phyloP scores from a whole-genome alignment of 768 basidiomycete genomes.

The Postia placenta region DNA sequence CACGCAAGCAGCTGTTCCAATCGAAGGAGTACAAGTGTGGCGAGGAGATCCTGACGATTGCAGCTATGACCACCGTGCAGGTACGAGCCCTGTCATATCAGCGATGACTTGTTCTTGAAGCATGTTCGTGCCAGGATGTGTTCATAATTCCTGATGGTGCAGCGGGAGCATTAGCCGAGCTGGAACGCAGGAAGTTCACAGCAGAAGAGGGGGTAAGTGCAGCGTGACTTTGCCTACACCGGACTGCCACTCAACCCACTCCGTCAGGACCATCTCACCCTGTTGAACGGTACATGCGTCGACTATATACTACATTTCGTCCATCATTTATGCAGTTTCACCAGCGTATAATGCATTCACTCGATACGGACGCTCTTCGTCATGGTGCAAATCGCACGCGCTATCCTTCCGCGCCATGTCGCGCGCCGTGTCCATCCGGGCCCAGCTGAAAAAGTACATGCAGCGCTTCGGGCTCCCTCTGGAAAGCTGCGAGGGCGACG shows the following conservation, averaged over 20 bases:
- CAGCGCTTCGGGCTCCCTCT: slow-evolving; percentile 77
- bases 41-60: slow-evolving; percentile 92
- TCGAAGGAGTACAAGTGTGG: slow-evolving; percentile 86
- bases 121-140: slow-evolving; percentile 54
- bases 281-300: slow-evolving; percentile 69
- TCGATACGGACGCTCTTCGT: slow-evolving; percentile 73
- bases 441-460: slow-evolving; percentile 96
- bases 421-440: slow-evolving; percentile 86
- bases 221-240: not conserved
- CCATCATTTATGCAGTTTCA: not conserved
- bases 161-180: slow-evolving; percentile 78
- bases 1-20: slow-evolving; percentile 80
- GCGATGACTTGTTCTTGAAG: not conserved
- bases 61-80: slow-evolving; percentile 92
- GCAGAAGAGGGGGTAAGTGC: slow-evolving; percentile 88
- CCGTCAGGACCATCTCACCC: slow-evolving; percentile 84
- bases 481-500: slow-evolving; percentile 88
- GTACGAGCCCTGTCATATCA: slow-evolving; percentile 29
- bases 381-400: slow-evolving; percentile 91
- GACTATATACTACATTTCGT: not conserved
- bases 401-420: slow-evolving; percentile 93
- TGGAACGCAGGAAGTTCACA: slow-evolving; percentile 93
- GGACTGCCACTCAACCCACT: not conserved
- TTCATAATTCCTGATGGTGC: slow-evolving; percentile 88
- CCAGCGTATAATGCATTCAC: slow-evolving; percentile 91